Evolutionary conservation across 129 eudicot genomes (phyloP).

Genomic region (Ambrosia trifida): DNA sequence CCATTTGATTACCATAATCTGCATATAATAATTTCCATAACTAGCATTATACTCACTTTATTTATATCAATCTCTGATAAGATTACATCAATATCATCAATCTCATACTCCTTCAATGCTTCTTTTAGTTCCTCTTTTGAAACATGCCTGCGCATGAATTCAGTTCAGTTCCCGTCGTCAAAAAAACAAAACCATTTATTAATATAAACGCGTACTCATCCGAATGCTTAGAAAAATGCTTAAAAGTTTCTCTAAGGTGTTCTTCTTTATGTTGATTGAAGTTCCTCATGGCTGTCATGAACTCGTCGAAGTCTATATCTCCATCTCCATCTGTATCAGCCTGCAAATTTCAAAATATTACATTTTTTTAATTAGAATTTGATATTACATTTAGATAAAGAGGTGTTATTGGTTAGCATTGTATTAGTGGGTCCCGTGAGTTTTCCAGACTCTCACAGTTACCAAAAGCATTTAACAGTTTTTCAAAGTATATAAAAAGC

Average conservation of each 20-base stretch:
- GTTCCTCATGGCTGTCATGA: constrained; percentile 78
- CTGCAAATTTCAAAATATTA: constrained; percentile 30
- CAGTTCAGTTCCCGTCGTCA: neutral
- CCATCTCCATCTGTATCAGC: constrained; percentile 89
- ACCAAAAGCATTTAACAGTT: neutral
- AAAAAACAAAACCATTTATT: neutral
- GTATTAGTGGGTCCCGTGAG: too few relatives aligned
- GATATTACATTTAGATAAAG: too few relatives aligned
- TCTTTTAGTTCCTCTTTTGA: constrained; percentile 14
- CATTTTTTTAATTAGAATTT: neutral
- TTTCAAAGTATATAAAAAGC: neutral
- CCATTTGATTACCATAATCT: neutral
- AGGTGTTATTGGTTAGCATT: too few relatives aligned
- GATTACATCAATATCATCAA: constrained; percentile 25
- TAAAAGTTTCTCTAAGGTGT: constrained; percentile 57
- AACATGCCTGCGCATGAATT: neutral
- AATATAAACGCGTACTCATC: constrained; percentile 43
- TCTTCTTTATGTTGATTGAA: constrained; percentile 65
- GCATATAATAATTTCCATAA: neutral
- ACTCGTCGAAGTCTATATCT: constrained; percentile 70
- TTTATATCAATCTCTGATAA: constrained; percentile 16
- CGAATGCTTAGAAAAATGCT: constrained; percentile 55
- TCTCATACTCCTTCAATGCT: constrained; percentile 4
- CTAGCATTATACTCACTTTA: constrained; percentile 13
- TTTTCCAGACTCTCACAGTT: too few relatives aligned